phyloP scores from a whole-genome alignment of 805 yeast species.

The Jamesozyma hellenica region DNA sequence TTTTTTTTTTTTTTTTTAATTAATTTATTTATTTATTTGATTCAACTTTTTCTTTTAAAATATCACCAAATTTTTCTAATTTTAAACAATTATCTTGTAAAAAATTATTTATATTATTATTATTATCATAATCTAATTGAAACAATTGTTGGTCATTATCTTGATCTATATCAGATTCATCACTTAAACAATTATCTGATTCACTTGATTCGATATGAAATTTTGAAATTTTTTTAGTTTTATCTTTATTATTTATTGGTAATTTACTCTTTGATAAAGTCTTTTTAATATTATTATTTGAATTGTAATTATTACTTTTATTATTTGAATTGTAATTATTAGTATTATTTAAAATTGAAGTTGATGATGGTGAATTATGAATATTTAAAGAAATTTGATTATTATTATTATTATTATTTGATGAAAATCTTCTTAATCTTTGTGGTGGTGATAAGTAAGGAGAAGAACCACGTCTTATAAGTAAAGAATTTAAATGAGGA shows the following conservation, averaged over 20 bases:
- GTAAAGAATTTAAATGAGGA: constrained; percentile 18
- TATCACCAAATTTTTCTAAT: too few species aligned
- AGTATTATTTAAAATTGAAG: too few species aligned
- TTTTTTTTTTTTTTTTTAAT: too few species aligned
- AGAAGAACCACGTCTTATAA: constrained; percentile 6
- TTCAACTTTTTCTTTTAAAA: too few species aligned
- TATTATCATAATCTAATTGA: constrained; percentile 18
- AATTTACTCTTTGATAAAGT: too few species aligned
- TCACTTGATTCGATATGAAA: constrained; percentile 24
- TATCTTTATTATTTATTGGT: background rate
- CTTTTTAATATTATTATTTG: background rate
- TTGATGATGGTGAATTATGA: constrained; percentile 23
- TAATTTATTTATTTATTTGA: too few species aligned
- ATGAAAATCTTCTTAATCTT: constrained; percentile 5
- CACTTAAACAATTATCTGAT: background rate
- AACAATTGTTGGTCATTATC: constrained; percentile 12
- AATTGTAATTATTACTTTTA: background rate
- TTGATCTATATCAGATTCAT: background rate
- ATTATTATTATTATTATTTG: constrained; percentile 4
- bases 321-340: too few species aligned
- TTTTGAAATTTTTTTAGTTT: constrained; percentile 3
- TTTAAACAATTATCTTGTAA: too few species aligned
- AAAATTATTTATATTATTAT: background rate
- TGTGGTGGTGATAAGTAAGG: constrained; percentile 6
- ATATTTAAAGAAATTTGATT: constrained; percentile 4